Percentiles rank a stretch among this genome's conserved stretches.
Conservation (phyloP, 371 early-diverging fungal species). For the Lichtheimia hyalospora region DNA sequence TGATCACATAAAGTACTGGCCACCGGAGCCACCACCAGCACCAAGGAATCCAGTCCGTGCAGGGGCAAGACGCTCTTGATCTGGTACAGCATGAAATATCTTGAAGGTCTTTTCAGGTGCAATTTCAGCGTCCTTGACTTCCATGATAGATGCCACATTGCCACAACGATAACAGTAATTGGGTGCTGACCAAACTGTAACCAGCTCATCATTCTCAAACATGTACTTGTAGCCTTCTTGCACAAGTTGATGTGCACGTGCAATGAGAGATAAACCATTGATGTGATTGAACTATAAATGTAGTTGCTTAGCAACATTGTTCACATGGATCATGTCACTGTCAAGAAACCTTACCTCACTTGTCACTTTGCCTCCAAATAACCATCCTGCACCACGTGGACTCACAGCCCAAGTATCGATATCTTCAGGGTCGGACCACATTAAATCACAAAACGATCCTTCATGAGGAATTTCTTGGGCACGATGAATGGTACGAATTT, state of each 20-base stretch:
- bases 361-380: slow-evolving; percentile 97
- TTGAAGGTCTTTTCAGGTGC: slow-evolving; percentile 85
- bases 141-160: slow-evolving; percentile 98
- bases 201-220: slow-evolving; percentile 95
- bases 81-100: slow-evolving; percentile 95
- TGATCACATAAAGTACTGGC: slow-evolving; percentile 48
- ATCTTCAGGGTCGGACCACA: slow-evolving; percentile 96
- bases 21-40: slow-evolving; percentile 38
- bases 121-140: slow-evolving; percentile 81
- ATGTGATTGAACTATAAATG: slow-evolving; percentile 90
- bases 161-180: slow-evolving; percentile 99
- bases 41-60: slow-evolving; percentile 22
- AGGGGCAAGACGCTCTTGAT: slow-evolving; percentile 69
- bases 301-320: background rate
- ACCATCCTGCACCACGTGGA: slow-evolving; percentile 98
- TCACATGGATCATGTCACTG: background rate
- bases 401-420: slow-evolving; percentile 98
- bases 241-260: slow-evolving; percentile 99
- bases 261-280: slow-evolving; percentile 96
- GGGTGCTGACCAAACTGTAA: slow-evolving; percentile 99
- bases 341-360: slow-evolving; percentile 66
- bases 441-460: slow-evolving; percentile 96
- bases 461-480: slow-evolving; percentile 99
- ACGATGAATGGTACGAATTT: slow-evolving; percentile 95
- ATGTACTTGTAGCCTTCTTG: slow-evolving; percentile 98